Percentiles rank a stretch among this genome's conserved stretches.
Conservation (phyloP, 768 basidiomycete genomes). For the Serendipita vermifera region DNA sequence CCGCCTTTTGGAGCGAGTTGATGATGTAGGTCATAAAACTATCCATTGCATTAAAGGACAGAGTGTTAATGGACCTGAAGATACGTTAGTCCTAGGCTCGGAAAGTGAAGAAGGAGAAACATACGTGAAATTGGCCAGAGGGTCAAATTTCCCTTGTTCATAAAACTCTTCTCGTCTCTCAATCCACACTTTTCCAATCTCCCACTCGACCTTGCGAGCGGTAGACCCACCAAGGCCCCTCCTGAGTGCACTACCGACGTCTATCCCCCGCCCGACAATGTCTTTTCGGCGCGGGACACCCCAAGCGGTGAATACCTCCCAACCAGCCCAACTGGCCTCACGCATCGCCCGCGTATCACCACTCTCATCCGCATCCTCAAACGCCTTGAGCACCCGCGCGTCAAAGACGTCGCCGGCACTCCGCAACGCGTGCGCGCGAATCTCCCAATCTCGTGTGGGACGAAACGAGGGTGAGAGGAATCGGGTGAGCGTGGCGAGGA, state of each 20-base stretch:
- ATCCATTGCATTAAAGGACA: conserved; percentile 92
- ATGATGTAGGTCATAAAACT: conserved; percentile 66
- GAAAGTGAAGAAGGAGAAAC: conserved; percentile 19
- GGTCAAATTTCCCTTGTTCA: conserved; percentile 64
- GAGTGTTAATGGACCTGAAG: conserved; percentile 37
- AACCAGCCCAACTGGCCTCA: conserved; percentile 69
- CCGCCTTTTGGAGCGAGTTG: conserved; percentile 54
- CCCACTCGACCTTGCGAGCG: conserved; percentile 49
- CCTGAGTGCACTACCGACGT: conserved; percentile 8
- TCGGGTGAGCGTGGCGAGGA: conserved; percentile 54
- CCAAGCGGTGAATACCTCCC: conserved; percentile 55
- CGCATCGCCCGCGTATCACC: conserved; percentile 66
- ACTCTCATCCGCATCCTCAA: conserved; percentile 71
- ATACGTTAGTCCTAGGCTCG: neutral
- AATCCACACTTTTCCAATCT: conserved; percentile 89
- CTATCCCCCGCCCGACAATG: conserved; percentile 2
- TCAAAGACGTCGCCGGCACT: conserved; percentile 83
- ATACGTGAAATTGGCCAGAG: conserved; percentile 70
- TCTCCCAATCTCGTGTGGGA: conserved; percentile 56
- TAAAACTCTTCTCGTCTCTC: conserved; percentile 94
- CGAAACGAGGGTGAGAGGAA: conserved; percentile 62
- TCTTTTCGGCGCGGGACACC: conserved; percentile 8
- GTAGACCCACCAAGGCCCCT: conserved; percentile 22
- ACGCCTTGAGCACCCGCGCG: conserved; percentile 68
- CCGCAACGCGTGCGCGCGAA: conserved; percentile 50